These are phyloP conservation scores for Penicillium chermesinum DNA, from an alignment of 495 filamentous ascomycete genomes.

Conservation along the genomic window DNA sequence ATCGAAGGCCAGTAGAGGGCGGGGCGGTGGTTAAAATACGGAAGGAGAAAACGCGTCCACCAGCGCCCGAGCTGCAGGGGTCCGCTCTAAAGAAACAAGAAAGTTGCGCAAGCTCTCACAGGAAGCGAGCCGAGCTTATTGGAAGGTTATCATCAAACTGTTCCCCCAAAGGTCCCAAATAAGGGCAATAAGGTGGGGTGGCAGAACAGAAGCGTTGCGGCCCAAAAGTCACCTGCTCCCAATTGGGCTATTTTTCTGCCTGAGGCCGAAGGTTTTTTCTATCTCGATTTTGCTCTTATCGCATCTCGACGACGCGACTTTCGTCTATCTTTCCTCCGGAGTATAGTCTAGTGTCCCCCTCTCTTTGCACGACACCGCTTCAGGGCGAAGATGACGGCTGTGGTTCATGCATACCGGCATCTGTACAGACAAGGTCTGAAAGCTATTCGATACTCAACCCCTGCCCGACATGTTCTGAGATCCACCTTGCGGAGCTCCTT, in stretches of 20 bases:
- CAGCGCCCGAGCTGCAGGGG: slow-evolving; percentile 4
- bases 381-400: neutral
- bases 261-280: slow-evolving; percentile 10
- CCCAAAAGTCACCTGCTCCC: slow-evolving; percentile 9
- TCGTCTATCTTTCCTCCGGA: no score
- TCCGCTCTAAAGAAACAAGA: neutral
- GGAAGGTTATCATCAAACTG: neutral
- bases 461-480: slow-evolving; percentile 62
- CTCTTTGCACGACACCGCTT: neutral
- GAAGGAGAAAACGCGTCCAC: neutral
- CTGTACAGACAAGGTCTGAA: slow-evolving; percentile 69
- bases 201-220: slow-evolving; percentile 15
- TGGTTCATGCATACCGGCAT: slow-evolving; percentile 73
- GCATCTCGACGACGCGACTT: no score
- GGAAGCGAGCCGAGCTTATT: neutral
- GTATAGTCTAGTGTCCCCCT: no score
- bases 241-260: slow-evolving; percentile 17
- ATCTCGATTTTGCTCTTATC: neutral
- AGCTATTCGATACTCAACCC: slow-evolving; percentile 75
- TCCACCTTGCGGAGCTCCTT: slow-evolving; percentile 66
- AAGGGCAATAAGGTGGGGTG: slow-evolving; percentile 2
- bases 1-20: neutral
- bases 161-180: neutral
- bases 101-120: neutral
- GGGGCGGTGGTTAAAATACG: neutral